Evolutionary conservation across 1,139 yeast species (phyloP).

Genomic region (Diutina rugosa): DNA sequence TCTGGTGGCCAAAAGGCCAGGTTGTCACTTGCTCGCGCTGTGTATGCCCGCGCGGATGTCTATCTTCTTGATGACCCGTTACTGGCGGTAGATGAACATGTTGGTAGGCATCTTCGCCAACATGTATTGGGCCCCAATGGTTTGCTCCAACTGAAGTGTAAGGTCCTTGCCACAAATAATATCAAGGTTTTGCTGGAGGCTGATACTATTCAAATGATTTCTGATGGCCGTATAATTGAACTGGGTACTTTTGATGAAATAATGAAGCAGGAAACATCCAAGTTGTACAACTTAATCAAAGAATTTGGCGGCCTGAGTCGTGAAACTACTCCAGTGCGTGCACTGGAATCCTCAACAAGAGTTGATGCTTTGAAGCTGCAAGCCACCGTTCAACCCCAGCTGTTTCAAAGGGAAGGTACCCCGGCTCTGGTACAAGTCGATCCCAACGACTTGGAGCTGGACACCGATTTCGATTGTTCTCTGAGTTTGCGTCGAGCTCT

Average conservation of each 20-base stretch:
- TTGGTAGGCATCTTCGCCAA: slow-evolving; percentile 54
- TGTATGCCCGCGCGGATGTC: slow-evolving; percentile 87
- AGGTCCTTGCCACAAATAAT: slow-evolving; percentile 78
- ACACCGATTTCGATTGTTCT: slow-evolving; percentile 15
- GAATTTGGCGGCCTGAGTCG: slow-evolving; percentile 46
- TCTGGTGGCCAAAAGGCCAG: slow-evolving; percentile 98
- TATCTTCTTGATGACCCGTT: slow-evolving; percentile 86
- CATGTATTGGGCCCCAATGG: slow-evolving; percentile 78
- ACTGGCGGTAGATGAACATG: slow-evolving; percentile 88
- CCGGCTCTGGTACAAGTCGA: slow-evolving; percentile 7
- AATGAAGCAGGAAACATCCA: slow-evolving; percentile 38
- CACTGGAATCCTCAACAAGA: slow-evolving; percentile 7
- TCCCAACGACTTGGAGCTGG: slow-evolving; percentile 18
- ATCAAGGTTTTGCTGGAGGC: slow-evolving; percentile 78
- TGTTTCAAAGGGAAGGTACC: not conserved
- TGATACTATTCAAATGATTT: slow-evolving; percentile 56
- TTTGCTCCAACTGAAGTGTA: slow-evolving; percentile 61
- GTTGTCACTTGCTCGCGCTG: slow-evolving; percentile 86
- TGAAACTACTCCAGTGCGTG: not conserved
- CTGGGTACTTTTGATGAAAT: slow-evolving; percentile 57
- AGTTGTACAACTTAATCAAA: slow-evolving; percentile 47
- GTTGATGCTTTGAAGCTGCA: slow-evolving; percentile 6
- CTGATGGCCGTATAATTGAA: slow-evolving; percentile 68
- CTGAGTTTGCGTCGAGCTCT: slow-evolving; percentile 61
- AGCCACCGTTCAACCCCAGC: not conserved